These are phyloP conservation scores for Beauveria medogensis DNA, from an alignment of 2,329 filamentous ascomycete genomes.

Conservation along the genomic window DNA sequence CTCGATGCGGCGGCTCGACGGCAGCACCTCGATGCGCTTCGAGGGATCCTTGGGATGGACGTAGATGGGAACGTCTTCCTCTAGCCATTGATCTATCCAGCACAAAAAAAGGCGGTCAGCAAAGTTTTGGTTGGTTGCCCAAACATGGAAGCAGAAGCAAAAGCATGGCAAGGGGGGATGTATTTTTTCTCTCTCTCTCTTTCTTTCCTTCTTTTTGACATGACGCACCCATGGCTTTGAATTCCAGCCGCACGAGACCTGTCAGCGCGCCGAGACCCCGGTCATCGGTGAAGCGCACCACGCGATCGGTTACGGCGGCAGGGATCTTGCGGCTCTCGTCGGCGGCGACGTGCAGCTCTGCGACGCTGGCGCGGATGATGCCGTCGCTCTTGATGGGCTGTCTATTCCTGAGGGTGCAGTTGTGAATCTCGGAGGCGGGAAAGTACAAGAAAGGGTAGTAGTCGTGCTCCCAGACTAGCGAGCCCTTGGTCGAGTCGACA, in stretches of 20 bases:
- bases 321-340: constrained; percentile 15
- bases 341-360: constrained; percentile 23
- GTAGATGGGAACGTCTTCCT: constrained; percentile 51
- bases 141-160: too few species aligned
- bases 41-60: constrained; percentile 61
- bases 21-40: constrained; percentile 54
- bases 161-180: too few species aligned
- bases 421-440: constrained; percentile 21
- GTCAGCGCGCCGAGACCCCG: constrained; percentile 25
- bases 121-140: not conserved
- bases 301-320: constrained; percentile 23
- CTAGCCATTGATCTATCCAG: constrained; percentile 32
- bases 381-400: constrained; percentile 20
- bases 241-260: constrained; percentile 27
- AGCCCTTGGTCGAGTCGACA: constrained; percentile 29
- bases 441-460: constrained; percentile 41
- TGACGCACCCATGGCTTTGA: constrained; percentile 25
- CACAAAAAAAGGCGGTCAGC: not conserved
- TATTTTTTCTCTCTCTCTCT: too few species aligned
- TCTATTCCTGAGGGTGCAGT: constrained; percentile 21
- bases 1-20: constrained; percentile 43
- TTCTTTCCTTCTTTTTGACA: too few species aligned
- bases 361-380: constrained; percentile 20
- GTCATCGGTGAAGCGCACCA: constrained; percentile 32
- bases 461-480: constrained; percentile 38